A percentile compares a stretch with the other conserved stretches of the same genome.
Evolutionary conservation across 2,329 filamentous ascomycete species (phyloP).

Genomic region (Aspergillus latus): DNA sequence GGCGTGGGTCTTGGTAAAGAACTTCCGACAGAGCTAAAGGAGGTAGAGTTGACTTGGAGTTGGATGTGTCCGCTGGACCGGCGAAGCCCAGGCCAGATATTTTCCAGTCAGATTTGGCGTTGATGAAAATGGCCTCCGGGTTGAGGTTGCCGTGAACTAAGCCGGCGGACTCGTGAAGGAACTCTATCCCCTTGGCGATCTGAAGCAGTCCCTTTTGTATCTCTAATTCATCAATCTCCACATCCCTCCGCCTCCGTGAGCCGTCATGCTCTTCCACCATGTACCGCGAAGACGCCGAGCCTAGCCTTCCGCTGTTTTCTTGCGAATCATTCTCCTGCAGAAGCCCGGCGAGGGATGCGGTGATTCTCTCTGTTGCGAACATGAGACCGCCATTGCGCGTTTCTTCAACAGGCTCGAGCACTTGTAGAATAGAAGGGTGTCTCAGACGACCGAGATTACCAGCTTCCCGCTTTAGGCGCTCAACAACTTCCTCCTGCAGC

Average conservation of each 20-base stretch:
- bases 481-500: constrained; percentile 83
- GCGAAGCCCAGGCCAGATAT: constrained; percentile 92
- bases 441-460: constrained; percentile 82
- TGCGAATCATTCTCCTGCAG: constrained; percentile 87
- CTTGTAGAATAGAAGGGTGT: constrained; percentile 87
- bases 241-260: constrained; percentile 69
- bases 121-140: constrained; percentile 89
- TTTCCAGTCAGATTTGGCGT: constrained; percentile 98
- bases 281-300: constrained; percentile 72
- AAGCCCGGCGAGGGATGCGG: constrained; percentile 78
- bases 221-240: constrained; percentile 95
- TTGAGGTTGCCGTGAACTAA: constrained; percentile 93
- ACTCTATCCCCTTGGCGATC: constrained; percentile 90
- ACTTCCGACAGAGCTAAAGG: constrained; percentile 81
- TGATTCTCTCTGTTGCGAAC: constrained; percentile 92
- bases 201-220: constrained; percentile 96
- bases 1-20: constrained; percentile 77
- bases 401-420: constrained; percentile 93
- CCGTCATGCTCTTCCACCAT: constrained; percentile 78
- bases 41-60: constrained; percentile 70
- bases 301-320: constrained; percentile 67
- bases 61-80: constrained; percentile 73
- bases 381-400: constrained; percentile 87
- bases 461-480: constrained; percentile 87
- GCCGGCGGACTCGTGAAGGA: constrained; percentile 90